These are phyloP conservation scores for Spathaspora gorwiae DNA, from an alignment of 805 yeast genomes.

Conservation along the genomic window DNA sequence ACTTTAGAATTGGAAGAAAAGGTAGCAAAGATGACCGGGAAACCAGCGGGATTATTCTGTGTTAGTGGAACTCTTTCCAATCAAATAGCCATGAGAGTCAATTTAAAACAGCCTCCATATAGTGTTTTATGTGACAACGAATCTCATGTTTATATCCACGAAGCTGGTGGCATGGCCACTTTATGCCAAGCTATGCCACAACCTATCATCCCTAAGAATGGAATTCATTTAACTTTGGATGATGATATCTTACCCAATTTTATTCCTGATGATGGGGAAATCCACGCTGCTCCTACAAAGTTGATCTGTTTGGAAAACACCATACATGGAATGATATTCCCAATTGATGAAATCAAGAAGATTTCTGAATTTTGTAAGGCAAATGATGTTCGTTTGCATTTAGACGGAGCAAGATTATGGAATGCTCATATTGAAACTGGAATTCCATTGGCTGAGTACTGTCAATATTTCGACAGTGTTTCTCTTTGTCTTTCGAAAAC, in stretches of 20 bases:
- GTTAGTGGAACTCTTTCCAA: conserved; percentile 89
- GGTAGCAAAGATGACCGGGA: conserved; percentile 69
- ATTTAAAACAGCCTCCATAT: conserved; percentile 76
- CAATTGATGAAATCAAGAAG: conserved; percentile 68
- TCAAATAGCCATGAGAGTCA: conserved; percentile 78
- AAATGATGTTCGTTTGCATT: conserved; percentile 60
- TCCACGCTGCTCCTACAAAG: conserved; percentile 85
- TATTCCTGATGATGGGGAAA: conserved; percentile 71
- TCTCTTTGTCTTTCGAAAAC: conserved; percentile 87
- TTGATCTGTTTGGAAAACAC: conserved; percentile 86
- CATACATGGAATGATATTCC: conserved; percentile 75
- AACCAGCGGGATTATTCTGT: conserved; percentile 76
- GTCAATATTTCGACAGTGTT: conserved; percentile 79
- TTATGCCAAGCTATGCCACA: conserved; percentile 89
- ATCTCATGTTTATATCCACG: conserved; percentile 77
- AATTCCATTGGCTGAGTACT: conserved; percentile 62
- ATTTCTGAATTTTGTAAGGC: conserved; percentile 68
- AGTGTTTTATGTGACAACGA: conserved; percentile 83
- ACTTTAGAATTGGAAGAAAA: conserved; percentile 60
- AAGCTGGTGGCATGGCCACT: conserved; percentile 89
- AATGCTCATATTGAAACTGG: conserved; percentile 79
- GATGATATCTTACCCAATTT: conserved; percentile 70
- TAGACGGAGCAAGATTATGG: conserved; percentile 96
- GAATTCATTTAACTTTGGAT: conserved; percentile 70
- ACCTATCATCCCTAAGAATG: conserved; percentile 76